phyloP scores from a whole-genome alignment of 768 basidiomycete species.

The Rhodotorula graminis region DNA sequence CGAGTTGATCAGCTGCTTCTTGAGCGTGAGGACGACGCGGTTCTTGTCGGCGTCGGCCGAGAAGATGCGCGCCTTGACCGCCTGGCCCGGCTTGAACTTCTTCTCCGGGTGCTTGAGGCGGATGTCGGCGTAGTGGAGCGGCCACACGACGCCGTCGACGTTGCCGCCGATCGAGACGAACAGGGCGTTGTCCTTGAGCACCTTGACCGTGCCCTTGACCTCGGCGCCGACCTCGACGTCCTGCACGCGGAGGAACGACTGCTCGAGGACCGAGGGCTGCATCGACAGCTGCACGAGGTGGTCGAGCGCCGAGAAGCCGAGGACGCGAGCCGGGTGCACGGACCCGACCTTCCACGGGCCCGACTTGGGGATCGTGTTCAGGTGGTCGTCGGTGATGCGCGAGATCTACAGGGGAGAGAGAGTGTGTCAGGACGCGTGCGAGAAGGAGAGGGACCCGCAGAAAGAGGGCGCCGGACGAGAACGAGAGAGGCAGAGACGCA shows the following conservation, averaged over 20 bases:
- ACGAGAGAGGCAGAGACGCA: constrained; percentile 49
- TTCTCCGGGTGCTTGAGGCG: constrained; percentile 80
- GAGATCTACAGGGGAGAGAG: constrained; percentile 63
- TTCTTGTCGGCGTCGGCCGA: constrained; percentile 73
- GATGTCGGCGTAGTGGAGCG: constrained; percentile 92
- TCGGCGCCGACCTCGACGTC: constrained; percentile 81
- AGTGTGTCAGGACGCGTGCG: not conserved
- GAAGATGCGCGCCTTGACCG: constrained; percentile 76
- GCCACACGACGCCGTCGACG: constrained; percentile 90
- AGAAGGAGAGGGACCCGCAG: not conserved
- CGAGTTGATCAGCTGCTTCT: constrained; percentile 82
- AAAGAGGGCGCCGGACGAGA: not conserved
- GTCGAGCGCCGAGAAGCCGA: constrained; percentile 77
- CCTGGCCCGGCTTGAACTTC: constrained; percentile 75
- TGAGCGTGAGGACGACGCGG: constrained; percentile 79
- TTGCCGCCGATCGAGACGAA: constrained; percentile 82
- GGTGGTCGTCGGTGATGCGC: constrained; percentile 82
- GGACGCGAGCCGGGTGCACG: constrained; percentile 76
- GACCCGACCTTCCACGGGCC: constrained; percentile 71
- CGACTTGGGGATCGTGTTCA: constrained; percentile 61
- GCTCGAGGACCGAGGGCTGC: constrained; percentile 72
- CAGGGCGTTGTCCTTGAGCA: constrained; percentile 69
- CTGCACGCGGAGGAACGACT: constrained; percentile 73
- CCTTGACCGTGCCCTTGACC: constrained; percentile 75
- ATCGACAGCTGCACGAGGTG: constrained; percentile 83